Evolutionary conservation across 2,329 filamentous ascomycete genomes (phyloP).

Genomic region (Apiospora marii): DNA sequence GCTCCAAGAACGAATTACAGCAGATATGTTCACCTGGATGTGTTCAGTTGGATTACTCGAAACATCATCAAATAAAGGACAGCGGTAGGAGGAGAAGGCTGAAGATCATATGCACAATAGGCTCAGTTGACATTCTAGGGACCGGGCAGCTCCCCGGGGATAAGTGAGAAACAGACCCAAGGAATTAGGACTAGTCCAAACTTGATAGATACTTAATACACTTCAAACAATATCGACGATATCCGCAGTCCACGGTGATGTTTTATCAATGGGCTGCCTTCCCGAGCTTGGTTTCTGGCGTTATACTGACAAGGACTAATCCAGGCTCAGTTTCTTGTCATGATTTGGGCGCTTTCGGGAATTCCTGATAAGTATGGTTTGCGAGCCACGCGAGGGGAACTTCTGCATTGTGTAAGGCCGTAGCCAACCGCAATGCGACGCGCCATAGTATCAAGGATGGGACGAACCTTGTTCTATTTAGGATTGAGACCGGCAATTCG

Average conservation of each 20-base stretch:
- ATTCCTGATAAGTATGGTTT: neutral
- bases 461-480: neutral
- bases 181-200: neutral
- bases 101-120: neutral
- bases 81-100: neutral
- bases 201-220: constrained; percentile 16
- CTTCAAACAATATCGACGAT: neutral
- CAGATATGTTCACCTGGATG: neutral
- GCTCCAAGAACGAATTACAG: neutral
- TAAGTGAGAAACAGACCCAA: neutral
- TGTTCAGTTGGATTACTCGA: constrained; percentile 4
- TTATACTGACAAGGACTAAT: neutral
- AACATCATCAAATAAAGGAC: neutral
- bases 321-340: neutral
- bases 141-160: neutral
- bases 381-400: neutral
- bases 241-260: neutral
- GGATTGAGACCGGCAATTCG: neutral
- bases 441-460: neutral
- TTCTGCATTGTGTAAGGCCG: neutral
- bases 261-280: neutral
- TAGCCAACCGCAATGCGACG: neutral
- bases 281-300: neutral
- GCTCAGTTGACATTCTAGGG: neutral
- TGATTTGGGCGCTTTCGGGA: neutral